A percentile compares a stretch with the other conserved stretches of the same genome.
phyloP scores from a whole-genome alignment of 1,284 basidiomycete species.

The Pholiota adiposa region DNA sequence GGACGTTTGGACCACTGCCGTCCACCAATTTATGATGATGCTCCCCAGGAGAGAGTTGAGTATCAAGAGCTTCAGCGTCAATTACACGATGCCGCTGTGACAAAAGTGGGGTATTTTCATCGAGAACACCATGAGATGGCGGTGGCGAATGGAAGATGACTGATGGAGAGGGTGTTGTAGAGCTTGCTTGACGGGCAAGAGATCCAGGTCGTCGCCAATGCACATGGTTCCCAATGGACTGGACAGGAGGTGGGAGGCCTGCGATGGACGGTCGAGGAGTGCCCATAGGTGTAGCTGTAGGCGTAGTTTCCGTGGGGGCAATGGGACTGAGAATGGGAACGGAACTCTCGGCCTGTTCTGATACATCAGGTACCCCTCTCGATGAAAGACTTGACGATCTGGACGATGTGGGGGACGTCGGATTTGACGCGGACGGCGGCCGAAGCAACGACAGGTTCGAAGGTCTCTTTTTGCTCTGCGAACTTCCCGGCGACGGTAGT shows the following conservation, averaged over 20 bases:
- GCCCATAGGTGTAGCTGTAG: conserved; percentile 28
- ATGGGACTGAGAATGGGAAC: neutral
- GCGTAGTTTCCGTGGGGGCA: conserved; percentile 18
- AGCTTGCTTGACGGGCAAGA: conserved; percentile 20
- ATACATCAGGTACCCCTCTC: neutral
- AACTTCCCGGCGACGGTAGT: conserved; percentile 12
- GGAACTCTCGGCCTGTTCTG: neutral
- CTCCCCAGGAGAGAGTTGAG: neutral
- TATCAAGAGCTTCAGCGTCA: conserved; percentile 9
- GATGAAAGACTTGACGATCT: conserved; percentile 25
- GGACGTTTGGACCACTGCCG: neutral
- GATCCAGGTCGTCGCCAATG: conserved; percentile 27
- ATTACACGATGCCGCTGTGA: neutral
- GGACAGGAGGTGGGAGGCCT: conserved; percentile 6
- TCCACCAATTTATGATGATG: conserved; percentile 4
- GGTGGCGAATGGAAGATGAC: conserved; percentile 10
- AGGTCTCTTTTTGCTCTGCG: conserved; percentile 10
- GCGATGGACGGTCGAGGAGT: conserved; percentile 25
- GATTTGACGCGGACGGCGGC: conserved; percentile 10
- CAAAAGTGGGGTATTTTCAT: conserved; percentile 20
- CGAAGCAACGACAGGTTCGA: conserved; percentile 16
- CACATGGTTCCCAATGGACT: conserved; percentile 16
- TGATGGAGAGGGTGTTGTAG: conserved; percentile 17
- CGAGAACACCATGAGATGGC: conserved; percentile 1
- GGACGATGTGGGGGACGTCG: conserved; percentile 18